Percentiles rank a stretch among this genome's conserved stretches.
Evolutionary conservation across 129 eudicot species (phyloP).

Genomic region (Logfia minima): DNA sequence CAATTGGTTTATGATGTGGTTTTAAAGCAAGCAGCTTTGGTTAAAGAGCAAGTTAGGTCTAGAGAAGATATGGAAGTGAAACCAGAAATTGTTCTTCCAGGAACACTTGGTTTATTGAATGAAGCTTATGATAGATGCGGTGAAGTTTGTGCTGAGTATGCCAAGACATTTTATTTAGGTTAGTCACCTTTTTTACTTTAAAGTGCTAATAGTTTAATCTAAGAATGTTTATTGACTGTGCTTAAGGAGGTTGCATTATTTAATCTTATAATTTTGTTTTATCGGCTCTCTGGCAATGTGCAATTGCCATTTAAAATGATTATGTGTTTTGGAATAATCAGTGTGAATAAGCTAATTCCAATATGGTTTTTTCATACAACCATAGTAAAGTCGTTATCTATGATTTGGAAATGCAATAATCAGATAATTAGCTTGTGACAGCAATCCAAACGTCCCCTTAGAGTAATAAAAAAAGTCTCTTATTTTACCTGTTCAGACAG

Average conservation of each 20-base stretch:
- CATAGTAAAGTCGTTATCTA: not conserved
- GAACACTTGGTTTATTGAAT: constrained; percentile 59
- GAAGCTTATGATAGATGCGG: constrained; percentile 98
- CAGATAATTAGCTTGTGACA: not conserved
- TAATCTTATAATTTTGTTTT: not conserved
- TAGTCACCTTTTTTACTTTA: constrained; percentile 28
- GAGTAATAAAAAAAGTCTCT: not conserved
- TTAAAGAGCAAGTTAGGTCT: constrained; percentile 51
- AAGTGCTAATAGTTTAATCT: constrained; percentile 5
- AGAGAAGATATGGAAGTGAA: constrained; percentile 62
- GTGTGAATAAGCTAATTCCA: not conserved
- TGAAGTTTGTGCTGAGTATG: constrained; percentile 99
- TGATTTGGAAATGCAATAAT: not conserved
- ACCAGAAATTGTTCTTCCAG: constrained; percentile 83
- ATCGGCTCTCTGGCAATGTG: not conserved
- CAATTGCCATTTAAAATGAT: not conserved
- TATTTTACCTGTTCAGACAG: not conserved
- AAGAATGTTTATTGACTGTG: constrained; percentile 4
- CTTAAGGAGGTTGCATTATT: not conserved
- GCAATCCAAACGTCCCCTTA: not conserved
- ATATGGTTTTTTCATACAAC: not conserved
- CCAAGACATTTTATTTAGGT: constrained; percentile 97
- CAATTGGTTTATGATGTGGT: constrained; percentile 91
- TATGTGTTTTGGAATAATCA: not conserved
- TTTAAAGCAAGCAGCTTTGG: constrained; percentile 92